Base-by-base conservation (phyloP, 345 rosid genomes). In the Hypericum androsaemum region DNA sequence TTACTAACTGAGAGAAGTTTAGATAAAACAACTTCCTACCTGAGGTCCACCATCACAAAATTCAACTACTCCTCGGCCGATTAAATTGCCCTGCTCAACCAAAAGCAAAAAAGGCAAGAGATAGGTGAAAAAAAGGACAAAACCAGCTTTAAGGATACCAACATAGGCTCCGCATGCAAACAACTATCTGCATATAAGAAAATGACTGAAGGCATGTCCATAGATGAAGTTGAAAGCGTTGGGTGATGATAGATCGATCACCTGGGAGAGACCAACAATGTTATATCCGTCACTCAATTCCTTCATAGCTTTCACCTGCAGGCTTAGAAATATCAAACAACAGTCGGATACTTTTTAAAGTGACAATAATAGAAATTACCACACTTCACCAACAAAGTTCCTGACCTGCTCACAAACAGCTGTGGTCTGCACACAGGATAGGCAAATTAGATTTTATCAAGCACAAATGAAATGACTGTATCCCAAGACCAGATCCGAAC, bases 251-350 rank as follows among this genome's bases (percentile, higher is more conserved):
- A 11, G 2, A 10, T 8, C 63, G 56, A 43, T 61, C 52, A 81
- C 97, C 90, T 86, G 98, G 52, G 96, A 90, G 59, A 81, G 86
- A 51, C 90, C 98, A 73, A 90, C 96, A 13, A 90, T 73, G 72
- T 76, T 82, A 75, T 79, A 84, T 43, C 98, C 98, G 52, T 75
- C 59, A 39, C 81, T 77, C 67, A 90, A 67, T 70, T 77, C 89
- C 72, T 79, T 56, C 86, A 87, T 84, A 66, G 74, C 43, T 68
- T 81, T 84, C 76, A 90, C 86, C 88, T 81, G 62, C 12, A 57
- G 37, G 54, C 53, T 43, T 43, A 41, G 54, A 36, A 59, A 9
- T 59, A 40, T 50, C 53, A 47, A 8, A 37, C 35, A 8, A 46
- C 7, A 45, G 46, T 46, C 39, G 22, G 5, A 28, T 56, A 53